phyloP scores from a whole-genome alignment of 1,139 yeast genomes.

The Geotrichum australiense region DNA sequence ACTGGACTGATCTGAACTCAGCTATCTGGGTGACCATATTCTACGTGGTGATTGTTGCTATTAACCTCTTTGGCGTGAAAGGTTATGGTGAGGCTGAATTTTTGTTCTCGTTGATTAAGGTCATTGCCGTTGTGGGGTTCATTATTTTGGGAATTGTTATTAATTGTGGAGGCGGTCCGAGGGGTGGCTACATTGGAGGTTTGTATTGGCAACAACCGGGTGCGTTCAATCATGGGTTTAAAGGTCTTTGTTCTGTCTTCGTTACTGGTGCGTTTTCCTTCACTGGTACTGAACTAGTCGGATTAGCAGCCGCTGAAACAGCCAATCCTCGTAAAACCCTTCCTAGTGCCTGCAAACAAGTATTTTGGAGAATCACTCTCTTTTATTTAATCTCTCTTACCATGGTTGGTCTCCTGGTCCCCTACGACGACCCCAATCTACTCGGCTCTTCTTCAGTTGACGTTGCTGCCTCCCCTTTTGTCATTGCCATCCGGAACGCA shows the following conservation, averaged over 20 bases:
- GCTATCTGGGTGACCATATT: conserved; percentile 65
- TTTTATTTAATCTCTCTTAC: conserved; percentile 58
- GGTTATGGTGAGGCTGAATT: conserved; percentile 83
- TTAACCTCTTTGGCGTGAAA: conserved; percentile 65
- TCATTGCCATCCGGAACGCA: conserved; percentile 54
- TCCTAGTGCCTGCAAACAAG: conserved; percentile 68
- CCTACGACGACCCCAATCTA: conserved; percentile 48
- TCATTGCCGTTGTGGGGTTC: conserved; percentile 59
- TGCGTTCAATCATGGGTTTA: conserved; percentile 60
- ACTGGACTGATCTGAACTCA: conserved; percentile 43
- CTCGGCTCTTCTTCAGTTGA: conserved; percentile 45
- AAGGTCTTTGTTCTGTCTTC: conserved; percentile 75
- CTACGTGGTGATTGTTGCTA: conserved; percentile 46
- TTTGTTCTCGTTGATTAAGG: conserved; percentile 53
- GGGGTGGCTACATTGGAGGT: conserved; percentile 54
- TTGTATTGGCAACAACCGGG: conserved; percentile 57
- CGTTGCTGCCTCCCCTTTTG: conserved; percentile 64
- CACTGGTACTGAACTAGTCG: conserved; percentile 78
- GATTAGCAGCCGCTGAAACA: conserved; percentile 62
- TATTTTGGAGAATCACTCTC: conserved; percentile 64
- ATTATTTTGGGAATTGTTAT: conserved; percentile 56
- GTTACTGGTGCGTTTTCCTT: conserved; percentile 86
- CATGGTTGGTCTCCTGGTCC: conserved; percentile 61
- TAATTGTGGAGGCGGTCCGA: conserved; percentile 67
- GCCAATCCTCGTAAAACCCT: conserved; percentile 54